Percentiles rank a stretch among this genome's conserved stretches.
These are phyloP conservation scores for Delonix regia DNA, from an alignment of 306 rosid species.

Conservation along the genomic window DNA sequence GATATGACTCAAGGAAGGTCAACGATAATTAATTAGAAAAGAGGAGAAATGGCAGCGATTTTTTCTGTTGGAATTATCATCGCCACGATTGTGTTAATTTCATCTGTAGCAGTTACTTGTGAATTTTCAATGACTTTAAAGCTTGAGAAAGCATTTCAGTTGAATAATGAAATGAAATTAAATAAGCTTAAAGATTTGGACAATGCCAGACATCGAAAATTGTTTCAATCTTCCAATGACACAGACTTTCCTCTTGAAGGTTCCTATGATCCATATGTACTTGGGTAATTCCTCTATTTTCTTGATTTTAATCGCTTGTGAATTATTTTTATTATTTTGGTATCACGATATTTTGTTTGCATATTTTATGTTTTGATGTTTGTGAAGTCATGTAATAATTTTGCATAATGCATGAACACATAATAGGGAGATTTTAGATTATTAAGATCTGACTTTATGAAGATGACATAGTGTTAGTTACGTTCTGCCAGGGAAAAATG, in stretches of 20 bases:
- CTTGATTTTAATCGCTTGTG: background rate
- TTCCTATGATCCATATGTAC: conserved; percentile 67
- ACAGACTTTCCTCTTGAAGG: conserved; percentile 72
- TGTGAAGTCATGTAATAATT: too few species aligned
- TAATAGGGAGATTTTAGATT: too few species aligned
- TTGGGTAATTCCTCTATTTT: conserved; percentile 57
- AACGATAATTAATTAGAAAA: background rate
- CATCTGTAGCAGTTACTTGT: conserved; percentile 26
- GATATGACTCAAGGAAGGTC: background rate
- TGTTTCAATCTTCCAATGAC: conserved; percentile 64
- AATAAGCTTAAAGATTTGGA: conserved; percentile 67
- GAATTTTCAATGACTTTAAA: conserved; percentile 55
- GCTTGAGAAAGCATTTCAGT: conserved; percentile 83
- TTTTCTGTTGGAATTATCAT: conserved; percentile 31
- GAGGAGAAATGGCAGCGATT: conserved; percentile 41
- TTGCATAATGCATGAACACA: too few species aligned
- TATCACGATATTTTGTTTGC: conserved; percentile 4
- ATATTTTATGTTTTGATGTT: background rate
- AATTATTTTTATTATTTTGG: too few species aligned
- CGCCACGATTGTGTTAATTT: conserved; percentile 40
- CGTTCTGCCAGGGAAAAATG: too few species aligned
- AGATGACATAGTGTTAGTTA: too few species aligned
- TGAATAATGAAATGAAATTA: conserved; percentile 59
- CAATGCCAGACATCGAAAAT: conserved; percentile 65
- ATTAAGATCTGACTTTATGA: too few species aligned